Evolutionary conservation across 805 yeast genomes (phyloP), one percentile per base, ranked within the genome.

Genomic region (Wickerhamomyces ciferrii): DNA sequence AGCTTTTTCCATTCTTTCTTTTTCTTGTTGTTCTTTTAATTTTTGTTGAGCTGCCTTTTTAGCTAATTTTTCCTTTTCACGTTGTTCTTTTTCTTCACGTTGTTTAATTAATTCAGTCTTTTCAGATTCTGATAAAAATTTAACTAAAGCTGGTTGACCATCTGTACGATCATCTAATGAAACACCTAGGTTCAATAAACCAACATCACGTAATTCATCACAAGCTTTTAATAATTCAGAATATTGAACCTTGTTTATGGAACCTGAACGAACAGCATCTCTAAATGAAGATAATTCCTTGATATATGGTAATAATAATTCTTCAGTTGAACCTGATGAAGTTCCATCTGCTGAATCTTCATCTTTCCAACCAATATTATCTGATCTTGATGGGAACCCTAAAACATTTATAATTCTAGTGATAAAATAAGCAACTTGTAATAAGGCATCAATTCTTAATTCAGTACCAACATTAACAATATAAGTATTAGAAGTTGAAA

Each of bases 101-200:
- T 69, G 62, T 27, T 63, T 63, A 14, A 85, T 56, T 39, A 87
- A 71, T 48, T 84, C 92, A 35, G 70, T 72, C 61, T 78, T 80
- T 62, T 92, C 98, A 29, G 72, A 75, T 8, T 70, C 78, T 44
- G 78, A 81, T 52, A 94, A 71, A 56, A 92, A 85, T 66, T 94
- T 94, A 40, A 94, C 76, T 49, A 94, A 74, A 0, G 97, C 91
- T n/a, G 82, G 75, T 56, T 77, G 79, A 3, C 84, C 90, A 49
- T 76, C 84, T 6, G 81, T 74, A 58, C 97, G 81, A 66, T 94
- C 99, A 62, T 92, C 98, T 46, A 94, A 71, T 1, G 95, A 81
- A 38, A 94, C 84, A 25, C 95, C 94, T 50, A 90, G 69, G 23
- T 79, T 75, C 49, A 89, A 69, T 54, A 94, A 68, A 35, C 85